A percentile compares a stretch with the other conserved stretches of the same genome.
Conservation (phyloP, 2,329 filamentous ascomycete genomes). For the Stemphylium vesicarium region DNA sequence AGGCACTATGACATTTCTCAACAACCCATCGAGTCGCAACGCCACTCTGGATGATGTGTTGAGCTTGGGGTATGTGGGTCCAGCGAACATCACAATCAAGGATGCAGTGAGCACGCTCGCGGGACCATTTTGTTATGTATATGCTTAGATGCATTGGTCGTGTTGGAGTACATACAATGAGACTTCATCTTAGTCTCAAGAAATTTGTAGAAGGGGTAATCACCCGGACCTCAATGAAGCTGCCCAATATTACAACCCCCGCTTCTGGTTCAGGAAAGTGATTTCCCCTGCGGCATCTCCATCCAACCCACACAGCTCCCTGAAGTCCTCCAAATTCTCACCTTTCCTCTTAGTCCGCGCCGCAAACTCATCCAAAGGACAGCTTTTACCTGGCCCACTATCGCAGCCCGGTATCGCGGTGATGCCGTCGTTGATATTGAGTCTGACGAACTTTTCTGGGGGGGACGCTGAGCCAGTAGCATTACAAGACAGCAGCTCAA, state of each 20-base stretch:
- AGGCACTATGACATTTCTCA: too few species aligned
- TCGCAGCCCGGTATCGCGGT: constrained; percentile 57
- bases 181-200: not conserved
- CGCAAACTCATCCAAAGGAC: constrained; percentile 55
- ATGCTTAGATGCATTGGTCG: too few species aligned
- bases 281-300: constrained; percentile 52
- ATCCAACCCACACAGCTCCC: constrained; percentile 55
- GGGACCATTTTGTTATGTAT: too few species aligned
- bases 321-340: constrained; percentile 56
- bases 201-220: too few species aligned
- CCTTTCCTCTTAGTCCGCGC: constrained; percentile 51
- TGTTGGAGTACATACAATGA: not conserved
- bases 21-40: too few species aligned
- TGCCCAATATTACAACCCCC: not conserved
- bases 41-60: too few species aligned
- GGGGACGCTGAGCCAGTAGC: not conserved
- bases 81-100: too few species aligned
- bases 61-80: too few species aligned
- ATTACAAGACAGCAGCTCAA: constrained; percentile 59
- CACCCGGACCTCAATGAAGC: not conserved
- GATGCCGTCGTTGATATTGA: constrained; percentile 65
- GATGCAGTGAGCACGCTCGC: too few species aligned
- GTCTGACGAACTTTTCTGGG: constrained; percentile 52
- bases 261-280: constrained; percentile 57
- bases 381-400: constrained; percentile 56